Conservation (phyloP, 805 yeast species). For the Suhomyces prunicola region DNA sequence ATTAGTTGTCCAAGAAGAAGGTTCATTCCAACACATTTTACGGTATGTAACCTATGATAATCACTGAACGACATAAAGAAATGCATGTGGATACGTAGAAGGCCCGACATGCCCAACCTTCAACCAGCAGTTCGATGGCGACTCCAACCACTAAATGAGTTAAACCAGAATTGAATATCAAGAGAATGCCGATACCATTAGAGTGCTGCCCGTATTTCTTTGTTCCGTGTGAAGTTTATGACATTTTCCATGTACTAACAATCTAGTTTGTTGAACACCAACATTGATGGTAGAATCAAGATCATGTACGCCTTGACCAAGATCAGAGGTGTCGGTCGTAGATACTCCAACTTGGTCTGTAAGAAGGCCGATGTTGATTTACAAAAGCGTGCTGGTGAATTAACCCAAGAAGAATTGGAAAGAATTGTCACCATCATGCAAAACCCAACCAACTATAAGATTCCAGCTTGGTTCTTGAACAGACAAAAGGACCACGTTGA, state of each 20-base stretch:
- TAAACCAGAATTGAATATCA: not conserved
- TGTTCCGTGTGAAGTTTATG: not conserved
- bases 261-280: conserved; percentile 95
- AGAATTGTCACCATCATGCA: conserved; percentile 99
- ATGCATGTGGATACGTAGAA: not conserved
- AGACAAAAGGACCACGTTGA: conserved; percentile 98
- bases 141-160: not conserved
- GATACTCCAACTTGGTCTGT: conserved; percentile 99
- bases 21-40: conserved; percentile 99
- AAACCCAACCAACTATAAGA: conserved; percentile 98
- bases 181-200: not conserved
- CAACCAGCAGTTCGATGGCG: not conserved
- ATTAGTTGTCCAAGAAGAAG: conserved; percentile 98
- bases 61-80: not conserved
- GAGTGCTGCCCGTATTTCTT: not conserved
- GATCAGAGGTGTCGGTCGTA: conserved; percentile 99
- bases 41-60: conserved; percentile 63
- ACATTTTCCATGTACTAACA: conserved; percentile 22
- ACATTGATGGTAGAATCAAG: conserved; percentile 99
- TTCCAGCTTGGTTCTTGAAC: conserved; percentile 99
- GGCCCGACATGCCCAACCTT: not conserved
- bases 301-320: conserved; percentile 99
- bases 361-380: conserved; percentile 99
- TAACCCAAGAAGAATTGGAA: conserved; percentile 99
- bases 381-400: conserved; percentile 99